Base-by-base conservation (phyloP, 441 rosid species). In the Aquilaria agallochum region DNA sequence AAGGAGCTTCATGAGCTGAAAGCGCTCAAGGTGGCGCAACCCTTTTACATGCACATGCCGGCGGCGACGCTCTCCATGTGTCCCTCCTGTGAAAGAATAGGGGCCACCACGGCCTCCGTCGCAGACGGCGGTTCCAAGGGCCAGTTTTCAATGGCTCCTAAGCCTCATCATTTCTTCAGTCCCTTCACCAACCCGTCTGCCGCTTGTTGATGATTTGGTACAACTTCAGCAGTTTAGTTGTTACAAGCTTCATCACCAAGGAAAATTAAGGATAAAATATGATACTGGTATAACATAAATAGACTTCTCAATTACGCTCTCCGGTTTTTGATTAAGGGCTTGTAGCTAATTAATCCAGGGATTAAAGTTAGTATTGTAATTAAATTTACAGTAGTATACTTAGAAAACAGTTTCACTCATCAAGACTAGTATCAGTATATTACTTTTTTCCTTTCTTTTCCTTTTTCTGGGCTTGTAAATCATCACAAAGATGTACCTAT, bases 151-250 rank as follows among this genome's bases (percentile, higher is more conserved):
- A 69, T 82, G 77, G 85, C 84, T 61, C 50, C 88, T 13, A 88
- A 82, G 62, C 73, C 89, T 55, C 87, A 83, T 60, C 87, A 83
- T 60, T 82, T 87, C 73, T 88, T 67, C 56, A 86, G 76, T 65
- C 94, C 81, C 65, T 88, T 88, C 73, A 71, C 81, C 70, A 90
- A 82, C 72, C 89, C 95, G 57, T 86, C 96, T 14, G 96, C 98
- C 2, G 97, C 98, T 44, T 93, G 97, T 85, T 84, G 67, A 81
- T 72, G 78, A 58, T 15, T 53, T 73, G 63, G 50, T 59, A 64
- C 31, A 50, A 36, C 42, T 69, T 53, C 65, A 63, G 59, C 53
- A 56, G 33, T 51, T 54, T 68, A n/a, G 33, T 46, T 48, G 53
- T 54, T n/a, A 11, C 66, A 64, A 52, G 47, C 51, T 59, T 53